Evolutionary conservation across 179 eudicot genomes (phyloP), one percentile per base, ranked within the genome.

Genomic region (Corrigiola litoralis): DNA sequence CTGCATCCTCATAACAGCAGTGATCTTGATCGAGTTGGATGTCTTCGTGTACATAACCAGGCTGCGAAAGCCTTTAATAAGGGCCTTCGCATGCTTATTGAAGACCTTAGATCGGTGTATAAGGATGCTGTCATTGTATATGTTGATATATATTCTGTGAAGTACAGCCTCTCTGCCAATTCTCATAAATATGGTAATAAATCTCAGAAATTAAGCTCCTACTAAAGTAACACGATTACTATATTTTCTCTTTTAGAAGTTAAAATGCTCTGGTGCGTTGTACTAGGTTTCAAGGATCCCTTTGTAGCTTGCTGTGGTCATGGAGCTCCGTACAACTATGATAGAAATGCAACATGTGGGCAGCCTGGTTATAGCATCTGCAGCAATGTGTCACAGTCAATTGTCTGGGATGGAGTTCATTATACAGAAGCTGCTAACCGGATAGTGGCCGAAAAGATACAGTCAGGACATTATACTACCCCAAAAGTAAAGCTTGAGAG

Each of bases 361-460:
- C 79, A 76, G 33, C 76, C 76, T 3, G 82, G 81, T 21, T 80
- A 59, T 42, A 75, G 44, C 47, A 67, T 77, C 9, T 80, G 87
- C 63, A 72, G 71, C 34, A 72, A 77, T 51, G 76, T 71, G 40
- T 69, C 76, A 5, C 63, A 61, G 55, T 47, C 77, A 2, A 75
- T 74, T 44, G 42, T 75, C 18, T 83, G 87, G 82, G 88, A 84
- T 58, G 94, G 87, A 12, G 82, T 82, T 68, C 89, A 82, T 65
- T 84, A 76, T 70, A 80, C 87, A 5, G 85, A 87, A 61, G 84
- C 87, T 69, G 84, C 85, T 23, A 83, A 81, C 64, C 69, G 67
- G 27, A 40, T 76, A 4, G 76, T 81, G 27, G 79, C 88, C 10
- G 34, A 41, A 17, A 31, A 20, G 0, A 61, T 83, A 20, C 29